Conservation (phyloP, 257 asterid species). For the Nicotiana noctiflora region DNA sequence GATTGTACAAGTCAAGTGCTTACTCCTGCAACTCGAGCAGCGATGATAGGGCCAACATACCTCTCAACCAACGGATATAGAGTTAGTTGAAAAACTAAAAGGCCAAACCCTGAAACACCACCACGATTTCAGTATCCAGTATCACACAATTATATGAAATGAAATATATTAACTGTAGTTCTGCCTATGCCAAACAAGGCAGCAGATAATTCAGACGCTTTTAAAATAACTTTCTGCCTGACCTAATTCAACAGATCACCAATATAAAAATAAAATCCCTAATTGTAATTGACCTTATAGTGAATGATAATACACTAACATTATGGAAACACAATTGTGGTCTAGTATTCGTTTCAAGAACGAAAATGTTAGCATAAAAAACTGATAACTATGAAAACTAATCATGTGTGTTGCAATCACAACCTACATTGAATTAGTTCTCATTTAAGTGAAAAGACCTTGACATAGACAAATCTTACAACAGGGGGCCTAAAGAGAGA, state of each 20-base stretch:
- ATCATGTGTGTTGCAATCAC: not conserved
- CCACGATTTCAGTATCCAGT: not conserved
- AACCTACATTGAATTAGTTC: not conserved
- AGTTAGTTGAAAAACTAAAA: constrained; percentile 62
- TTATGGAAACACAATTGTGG: not conserved
- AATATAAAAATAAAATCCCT: not conserved
- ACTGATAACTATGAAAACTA: not conserved
- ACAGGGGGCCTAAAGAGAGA: not conserved
- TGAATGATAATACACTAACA: not conserved
- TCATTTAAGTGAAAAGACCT: not conserved
- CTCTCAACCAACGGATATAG: constrained; percentile 55
- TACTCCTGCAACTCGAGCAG: constrained; percentile 74
- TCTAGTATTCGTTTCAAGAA: not conserved
- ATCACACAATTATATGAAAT: not conserved
- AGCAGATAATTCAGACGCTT: not conserved
- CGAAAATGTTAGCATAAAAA: not conserved
- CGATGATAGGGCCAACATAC: constrained; percentile 46
- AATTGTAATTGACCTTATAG: not conserved
- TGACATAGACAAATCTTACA: not conserved
- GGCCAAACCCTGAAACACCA: constrained; percentile 52
- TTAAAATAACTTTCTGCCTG: not conserved
- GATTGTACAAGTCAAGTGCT: constrained; percentile 7
- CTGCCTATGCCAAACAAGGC: not conserved
- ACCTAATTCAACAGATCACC: not conserved
- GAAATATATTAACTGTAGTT: not conserved